Evolutionary conservation across 176 grass and related monocot species (phyloP).

Genomic region (Oryza glumipatula): DNA sequence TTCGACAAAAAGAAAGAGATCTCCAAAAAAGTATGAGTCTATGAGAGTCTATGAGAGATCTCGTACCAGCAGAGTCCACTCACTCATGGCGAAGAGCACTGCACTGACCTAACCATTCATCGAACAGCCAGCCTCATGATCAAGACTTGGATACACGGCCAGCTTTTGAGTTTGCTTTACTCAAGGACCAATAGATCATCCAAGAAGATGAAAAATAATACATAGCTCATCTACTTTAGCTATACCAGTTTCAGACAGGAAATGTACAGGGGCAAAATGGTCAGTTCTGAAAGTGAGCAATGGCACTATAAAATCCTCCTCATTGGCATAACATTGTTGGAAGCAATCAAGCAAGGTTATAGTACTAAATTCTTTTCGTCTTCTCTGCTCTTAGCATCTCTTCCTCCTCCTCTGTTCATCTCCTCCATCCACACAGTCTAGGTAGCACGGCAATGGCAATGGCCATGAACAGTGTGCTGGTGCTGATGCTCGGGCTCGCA

Average conservation of each 20-base stretch:
- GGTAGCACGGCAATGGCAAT: slow-evolving; percentile 13
- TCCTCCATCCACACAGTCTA: neutral
- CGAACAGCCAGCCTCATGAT: slow-evolving; percentile 58
- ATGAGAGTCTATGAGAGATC: neutral
- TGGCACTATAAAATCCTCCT: slow-evolving; percentile 35
- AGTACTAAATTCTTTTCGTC: slow-evolving; percentile 45
- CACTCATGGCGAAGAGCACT: neutral
- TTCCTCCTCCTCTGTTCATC: neutral
- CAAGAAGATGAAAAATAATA: neutral
- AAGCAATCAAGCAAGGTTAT: slow-evolving; percentile 33
- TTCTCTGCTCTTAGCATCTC: slow-evolving; percentile 45
- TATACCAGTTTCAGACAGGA: neutral
- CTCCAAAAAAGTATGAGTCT: slow-evolving; percentile 5
- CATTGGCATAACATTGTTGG: slow-evolving; percentile 9
- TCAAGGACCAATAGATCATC: slow-evolving; percentile 40
- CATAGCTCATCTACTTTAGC: neutral
- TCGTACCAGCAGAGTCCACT: slow-evolving; percentile 47
- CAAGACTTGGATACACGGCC: slow-evolving; percentile 65
- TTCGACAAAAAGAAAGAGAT: slow-evolving; percentile 49
- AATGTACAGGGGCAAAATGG: slow-evolving; percentile 32
- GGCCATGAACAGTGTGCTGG: slow-evolving; percentile 26
- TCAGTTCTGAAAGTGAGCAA: neutral
- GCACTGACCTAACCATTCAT: neutral
- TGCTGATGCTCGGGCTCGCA: slow-evolving; percentile 47
- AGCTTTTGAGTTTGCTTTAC: slow-evolving; percentile 79